phyloP scores from a whole-genome alignment of 2,329 filamentous ascomycete species.

The Fusarium nanum region DNA sequence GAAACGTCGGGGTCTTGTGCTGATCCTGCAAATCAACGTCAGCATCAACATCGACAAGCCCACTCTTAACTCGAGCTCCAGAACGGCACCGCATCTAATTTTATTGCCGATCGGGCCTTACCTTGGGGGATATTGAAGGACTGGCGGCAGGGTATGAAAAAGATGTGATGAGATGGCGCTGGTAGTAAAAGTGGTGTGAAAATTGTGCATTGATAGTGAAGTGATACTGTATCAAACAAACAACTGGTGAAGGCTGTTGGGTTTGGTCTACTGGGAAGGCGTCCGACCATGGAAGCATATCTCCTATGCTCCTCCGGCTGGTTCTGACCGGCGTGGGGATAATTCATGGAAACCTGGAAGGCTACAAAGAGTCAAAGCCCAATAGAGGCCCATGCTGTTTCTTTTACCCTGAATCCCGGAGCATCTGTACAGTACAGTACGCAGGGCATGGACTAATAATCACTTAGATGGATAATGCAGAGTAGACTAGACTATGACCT shows the following conservation, averaged over 20 bases:
- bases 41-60: constrained; percentile 29
- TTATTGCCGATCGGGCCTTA: neutral
- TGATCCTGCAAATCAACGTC: constrained; percentile 31
- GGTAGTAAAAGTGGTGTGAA: constrained; percentile 6
- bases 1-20: constrained; percentile 43
- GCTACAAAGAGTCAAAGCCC: neutral
- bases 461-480: neutral
- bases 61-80: neutral
- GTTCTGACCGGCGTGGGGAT: constrained; percentile 1
- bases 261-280: constrained; percentile 23
- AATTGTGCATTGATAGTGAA: constrained; percentile 9
- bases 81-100: neutral
- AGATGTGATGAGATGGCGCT: constrained; percentile 1
- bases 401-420: constrained; percentile 31
- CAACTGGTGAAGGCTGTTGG: constrained; percentile 21
- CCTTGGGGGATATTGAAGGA: neutral
- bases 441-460: neutral
- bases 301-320: neutral
- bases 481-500: constrained; percentile 6
- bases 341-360: neutral
- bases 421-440: constrained; percentile 22
- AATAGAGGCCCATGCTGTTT: constrained; percentile 19
- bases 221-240: constrained; percentile 10
- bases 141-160: neutral
- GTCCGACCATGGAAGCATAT: neutral